Conservation (phyloP, 805 yeast genomes). For the Kodamaea laetipori region DNA sequence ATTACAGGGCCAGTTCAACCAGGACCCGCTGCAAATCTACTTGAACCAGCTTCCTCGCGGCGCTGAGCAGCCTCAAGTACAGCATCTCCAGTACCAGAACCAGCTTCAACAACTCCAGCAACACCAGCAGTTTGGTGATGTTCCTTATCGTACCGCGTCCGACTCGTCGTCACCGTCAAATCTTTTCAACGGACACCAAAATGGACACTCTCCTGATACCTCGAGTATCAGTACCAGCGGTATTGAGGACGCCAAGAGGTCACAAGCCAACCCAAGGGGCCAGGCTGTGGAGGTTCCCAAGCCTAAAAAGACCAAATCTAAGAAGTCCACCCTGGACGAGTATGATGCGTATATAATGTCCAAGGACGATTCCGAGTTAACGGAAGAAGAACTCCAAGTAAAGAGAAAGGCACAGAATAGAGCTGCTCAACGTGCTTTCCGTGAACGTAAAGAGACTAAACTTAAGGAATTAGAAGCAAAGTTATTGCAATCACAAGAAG, state of each 20-base stretch:
- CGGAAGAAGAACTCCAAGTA: slow-evolving; percentile 46
- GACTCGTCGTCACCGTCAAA: slow-evolving; percentile 11
- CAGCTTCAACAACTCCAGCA: slow-evolving; percentile 2
- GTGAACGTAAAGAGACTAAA: slow-evolving; percentile 77
- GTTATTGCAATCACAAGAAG: slow-evolving; percentile 57
- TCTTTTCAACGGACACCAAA: background rate
- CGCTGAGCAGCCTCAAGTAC: background rate
- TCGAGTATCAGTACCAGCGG: slow-evolving; percentile 9
- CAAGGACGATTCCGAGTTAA: slow-evolving; percentile 39
- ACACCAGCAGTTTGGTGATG: slow-evolving; percentile 5
- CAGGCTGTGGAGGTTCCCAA: background rate
- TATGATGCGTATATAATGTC: slow-evolving; percentile 39
- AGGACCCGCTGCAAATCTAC: background rate
- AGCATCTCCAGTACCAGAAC: slow-evolving; percentile 8
- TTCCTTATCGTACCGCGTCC: slow-evolving; percentile 3
- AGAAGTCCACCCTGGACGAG: slow-evolving; percentile 34
- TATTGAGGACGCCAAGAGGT: background rate
- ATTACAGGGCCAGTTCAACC: slow-evolving; percentile 6
- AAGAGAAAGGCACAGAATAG: slow-evolving; percentile 78
- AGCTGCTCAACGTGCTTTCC: slow-evolving; percentile 85
- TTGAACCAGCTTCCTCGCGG: background rate
- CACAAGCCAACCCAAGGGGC: background rate
- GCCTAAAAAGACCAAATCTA: slow-evolving; percentile 19
- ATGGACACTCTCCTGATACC: slow-evolving; percentile 11
- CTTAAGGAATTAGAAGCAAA: slow-evolving; percentile 66